phyloP scores from a whole-genome alignment of 441 rosid genomes.

The Euphorbia celastroides region DNA sequence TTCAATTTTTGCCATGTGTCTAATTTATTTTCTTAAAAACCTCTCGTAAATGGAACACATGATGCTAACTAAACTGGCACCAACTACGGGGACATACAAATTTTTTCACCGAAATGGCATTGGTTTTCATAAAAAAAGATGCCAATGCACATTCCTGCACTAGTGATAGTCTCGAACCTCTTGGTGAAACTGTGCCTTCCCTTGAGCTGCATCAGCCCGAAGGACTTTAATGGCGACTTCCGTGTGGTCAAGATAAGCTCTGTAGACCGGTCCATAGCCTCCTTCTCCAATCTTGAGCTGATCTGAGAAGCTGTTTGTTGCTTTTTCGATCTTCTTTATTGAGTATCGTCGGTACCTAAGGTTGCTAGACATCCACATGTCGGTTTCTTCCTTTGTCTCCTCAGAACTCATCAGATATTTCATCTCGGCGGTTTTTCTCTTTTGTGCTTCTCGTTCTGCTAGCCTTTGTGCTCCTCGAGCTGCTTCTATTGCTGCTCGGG shows the following conservation, averaged over 20 bases:
- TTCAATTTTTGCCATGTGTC: too few relatives aligned
- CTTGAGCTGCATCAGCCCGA: constrained; percentile 81
- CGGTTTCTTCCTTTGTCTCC: constrained; percentile 31
- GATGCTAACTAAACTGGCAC: too few relatives aligned
- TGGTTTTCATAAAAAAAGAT: too few relatives aligned
- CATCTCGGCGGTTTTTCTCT: constrained; percentile 46
- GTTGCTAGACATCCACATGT: constrained; percentile 23
- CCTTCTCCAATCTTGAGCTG: constrained; percentile 84
- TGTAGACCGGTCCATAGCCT: constrained; percentile 87
- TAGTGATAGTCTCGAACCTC: constrained; percentile 32
- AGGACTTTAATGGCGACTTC: constrained; percentile 77
- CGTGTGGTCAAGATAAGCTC: constrained; percentile 56
- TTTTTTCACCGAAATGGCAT: too few relatives aligned
- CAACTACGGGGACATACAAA: too few relatives aligned
- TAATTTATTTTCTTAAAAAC: too few relatives aligned
- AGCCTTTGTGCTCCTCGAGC: constrained; percentile 55
- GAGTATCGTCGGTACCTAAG: constrained; percentile 51
- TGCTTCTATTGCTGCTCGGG: constrained; percentile 60
- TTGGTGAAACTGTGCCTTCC: constrained; percentile 70
- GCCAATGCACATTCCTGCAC: too few relatives aligned
- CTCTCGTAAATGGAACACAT: too few relatives aligned
- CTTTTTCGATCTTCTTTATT: constrained; percentile 72
- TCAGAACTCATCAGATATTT: constrained; percentile 42
- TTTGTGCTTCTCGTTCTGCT: constrained; percentile 62
- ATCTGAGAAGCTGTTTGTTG: constrained; percentile 45